Evolutionary conservation across 2,329 filamentous ascomycete genomes (phyloP).

Genomic region (Trichoderma asperellum): DNA sequence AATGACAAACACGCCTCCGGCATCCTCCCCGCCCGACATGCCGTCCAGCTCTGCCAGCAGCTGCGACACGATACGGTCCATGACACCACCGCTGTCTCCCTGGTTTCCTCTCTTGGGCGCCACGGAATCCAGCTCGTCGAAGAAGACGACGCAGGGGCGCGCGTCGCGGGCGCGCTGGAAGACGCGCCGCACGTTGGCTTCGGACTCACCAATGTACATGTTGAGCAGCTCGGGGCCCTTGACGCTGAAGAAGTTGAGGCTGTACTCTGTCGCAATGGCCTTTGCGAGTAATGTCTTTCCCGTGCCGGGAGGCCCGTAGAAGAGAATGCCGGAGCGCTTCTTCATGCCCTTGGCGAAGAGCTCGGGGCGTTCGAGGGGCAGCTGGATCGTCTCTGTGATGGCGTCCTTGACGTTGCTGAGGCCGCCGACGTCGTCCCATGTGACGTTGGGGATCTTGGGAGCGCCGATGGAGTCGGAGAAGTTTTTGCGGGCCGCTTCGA

Average conservation of each 20-base stretch:
- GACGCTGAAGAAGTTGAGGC: slow-evolving; percentile 91
- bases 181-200: slow-evolving; percentile 86
- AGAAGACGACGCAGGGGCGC: slow-evolving; percentile 87
- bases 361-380: slow-evolving; percentile 88
- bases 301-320: slow-evolving; percentile 89
- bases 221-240: slow-evolving; percentile 91
- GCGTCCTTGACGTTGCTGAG: slow-evolving; percentile 93
- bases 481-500: slow-evolving; percentile 94
- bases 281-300: slow-evolving; percentile 93
- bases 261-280: slow-evolving; percentile 91
- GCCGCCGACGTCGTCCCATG: slow-evolving; percentile 94
- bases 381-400: slow-evolving; percentile 94
- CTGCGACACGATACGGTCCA: slow-evolving; percentile 97
- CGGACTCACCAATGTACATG: slow-evolving; percentile 95
- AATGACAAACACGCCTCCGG: slow-evolving; percentile 91
- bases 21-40: slow-evolving; percentile 91
- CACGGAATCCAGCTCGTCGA: slow-evolving; percentile 90
- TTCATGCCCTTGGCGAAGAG: slow-evolving; percentile 98
- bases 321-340: slow-evolving; percentile 90
- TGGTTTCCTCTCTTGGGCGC: slow-evolving; percentile 97
- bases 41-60: slow-evolving; percentile 93
- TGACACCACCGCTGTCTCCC: slow-evolving; percentile 94
- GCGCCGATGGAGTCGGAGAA: slow-evolving; percentile 97
- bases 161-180: slow-evolving; percentile 88
- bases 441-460: slow-evolving; percentile 96